Conservation (phyloP, 352 stramenopile genomes). For the Achlya hypogyna region DNA sequence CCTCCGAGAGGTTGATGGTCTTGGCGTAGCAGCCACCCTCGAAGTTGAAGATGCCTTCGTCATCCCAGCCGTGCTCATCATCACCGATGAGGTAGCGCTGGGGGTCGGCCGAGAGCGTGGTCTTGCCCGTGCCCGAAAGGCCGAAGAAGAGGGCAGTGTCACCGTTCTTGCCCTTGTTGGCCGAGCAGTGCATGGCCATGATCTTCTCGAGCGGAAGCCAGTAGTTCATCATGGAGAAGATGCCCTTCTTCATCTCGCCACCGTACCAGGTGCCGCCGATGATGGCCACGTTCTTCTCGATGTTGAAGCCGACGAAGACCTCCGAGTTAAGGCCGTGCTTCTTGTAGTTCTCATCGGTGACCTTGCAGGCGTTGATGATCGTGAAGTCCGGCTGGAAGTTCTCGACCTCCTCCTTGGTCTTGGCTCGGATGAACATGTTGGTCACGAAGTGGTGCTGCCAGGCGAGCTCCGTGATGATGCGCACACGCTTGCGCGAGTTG, state of each 20-base stretch:
- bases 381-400: conserved; percentile 96
- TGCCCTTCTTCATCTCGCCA: conserved; percentile 98
- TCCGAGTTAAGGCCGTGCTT: conserved; percentile 91
- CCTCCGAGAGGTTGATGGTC: conserved; percentile 93
- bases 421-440: conserved; percentile 93
- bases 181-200: conserved; percentile 97
- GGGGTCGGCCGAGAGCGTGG: conserved; percentile 86
- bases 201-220: conserved; percentile 91
- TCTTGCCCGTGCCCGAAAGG: conserved; percentile 86
- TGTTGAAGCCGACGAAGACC: conserved; percentile 95
- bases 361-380: conserved; percentile 96
- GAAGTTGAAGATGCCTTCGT: conserved; percentile 98
- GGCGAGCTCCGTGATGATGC: conserved; percentile 96
- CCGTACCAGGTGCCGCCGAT: conserved; percentile 96
- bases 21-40: conserved; percentile 99
- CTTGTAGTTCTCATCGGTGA: conserved; percentile 93
- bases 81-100: conserved; percentile 72
- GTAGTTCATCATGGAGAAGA: conserved; percentile 99
- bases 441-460: conserved; percentile 98
- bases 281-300: conserved; percentile 92
- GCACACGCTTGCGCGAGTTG: conserved; percentile 90
- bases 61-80: conserved; percentile 96
- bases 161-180: conserved; percentile 94
- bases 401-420: conserved; percentile 78
- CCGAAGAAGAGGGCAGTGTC: conserved; percentile 98